phyloP scores from a whole-genome alignment of 331 rosid genomes.

The Phaseolus coccineus region DNA sequence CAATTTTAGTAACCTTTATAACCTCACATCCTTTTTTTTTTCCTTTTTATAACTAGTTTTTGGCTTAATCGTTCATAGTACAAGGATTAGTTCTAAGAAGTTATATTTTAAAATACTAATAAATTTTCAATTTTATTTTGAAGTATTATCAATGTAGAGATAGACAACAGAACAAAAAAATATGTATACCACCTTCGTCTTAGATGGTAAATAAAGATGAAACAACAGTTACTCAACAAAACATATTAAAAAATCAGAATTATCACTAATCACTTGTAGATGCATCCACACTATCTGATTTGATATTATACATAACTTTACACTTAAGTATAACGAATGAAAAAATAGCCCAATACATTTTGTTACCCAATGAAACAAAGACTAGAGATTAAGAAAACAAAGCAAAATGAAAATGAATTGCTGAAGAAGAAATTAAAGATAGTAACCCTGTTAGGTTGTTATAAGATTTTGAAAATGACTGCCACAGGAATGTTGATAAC shows the following conservation, averaged over 20 bases:
- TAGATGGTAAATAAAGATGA: neutral
- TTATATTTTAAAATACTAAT: no score
- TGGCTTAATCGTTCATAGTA: no score
- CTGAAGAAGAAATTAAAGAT: slow-evolving; percentile 6
- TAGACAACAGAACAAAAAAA: no score
- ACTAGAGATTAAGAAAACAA: neutral
- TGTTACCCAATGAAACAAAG: slow-evolving; percentile 18
- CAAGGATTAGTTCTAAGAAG: no score
- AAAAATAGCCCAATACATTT: slow-evolving; percentile 58
- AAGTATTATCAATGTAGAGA: no score
- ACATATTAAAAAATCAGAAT: neutral
- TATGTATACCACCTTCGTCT: no score
- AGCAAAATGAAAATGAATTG: slow-evolving; percentile 8
- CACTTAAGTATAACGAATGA: slow-evolving; percentile 56
- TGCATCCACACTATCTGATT: neutral
- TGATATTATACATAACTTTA: slow-evolving; percentile 33
- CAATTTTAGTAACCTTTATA: no score
- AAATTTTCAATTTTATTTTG: no score
- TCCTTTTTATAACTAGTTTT: no score
- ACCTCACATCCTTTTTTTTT: no score
- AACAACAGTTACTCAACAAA: slow-evolving; percentile 2
- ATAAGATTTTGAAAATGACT: slow-evolving; percentile 59
- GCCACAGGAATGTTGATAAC: slow-evolving; percentile 80
- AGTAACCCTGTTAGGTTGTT: slow-evolving; percentile 46
- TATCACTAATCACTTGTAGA: slow-evolving; percentile 15